A percentile compares a stretch with the other conserved stretches of the same genome.
phyloP scores from a whole-genome alignment of 129 eudicot genomes.

The Chrysanthemum lavandulifolium region DNA sequence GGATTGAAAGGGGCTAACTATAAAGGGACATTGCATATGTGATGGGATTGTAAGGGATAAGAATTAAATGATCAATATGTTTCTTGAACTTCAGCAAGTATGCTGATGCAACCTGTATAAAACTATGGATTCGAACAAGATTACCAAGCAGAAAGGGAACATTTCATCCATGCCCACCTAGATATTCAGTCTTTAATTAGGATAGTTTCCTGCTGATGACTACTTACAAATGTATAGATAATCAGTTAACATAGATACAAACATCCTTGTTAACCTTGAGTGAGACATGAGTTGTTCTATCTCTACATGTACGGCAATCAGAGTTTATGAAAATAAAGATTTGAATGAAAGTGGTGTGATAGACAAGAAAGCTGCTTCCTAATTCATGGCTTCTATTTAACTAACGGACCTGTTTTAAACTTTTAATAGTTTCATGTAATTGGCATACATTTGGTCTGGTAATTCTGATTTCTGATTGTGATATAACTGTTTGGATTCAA shows the following conservation, averaged over 20 bases:
- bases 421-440: not conserved
- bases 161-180: not conserved
- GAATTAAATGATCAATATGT: too few relatives aligned
- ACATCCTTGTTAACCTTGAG: too few relatives aligned
- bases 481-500: not conserved
- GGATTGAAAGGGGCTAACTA: too few relatives aligned
- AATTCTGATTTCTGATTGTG: not conserved
- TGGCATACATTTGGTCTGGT: not conserved
- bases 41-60: too few relatives aligned
- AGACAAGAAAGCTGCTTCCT: too few relatives aligned
- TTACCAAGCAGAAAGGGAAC: slow-evolving; percentile 5
- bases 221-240: not conserved
- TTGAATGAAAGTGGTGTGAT: too few relatives aligned
- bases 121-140: not conserved
- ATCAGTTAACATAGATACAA: not conserved
- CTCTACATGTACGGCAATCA: not conserved
- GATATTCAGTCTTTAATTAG: not conserved
- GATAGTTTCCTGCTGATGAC: slow-evolving; percentile 14
- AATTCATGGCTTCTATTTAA: not conserved
- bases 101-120: not conserved
- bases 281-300: not conserved
- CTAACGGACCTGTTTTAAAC: not conserved
- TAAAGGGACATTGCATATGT: too few relatives aligned
- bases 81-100: too few relatives aligned
- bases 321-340: not conserved